Evolutionary conservation across 2,329 filamentous ascomycete species (phyloP).

Genomic region (Epichloe elymi): DNA sequence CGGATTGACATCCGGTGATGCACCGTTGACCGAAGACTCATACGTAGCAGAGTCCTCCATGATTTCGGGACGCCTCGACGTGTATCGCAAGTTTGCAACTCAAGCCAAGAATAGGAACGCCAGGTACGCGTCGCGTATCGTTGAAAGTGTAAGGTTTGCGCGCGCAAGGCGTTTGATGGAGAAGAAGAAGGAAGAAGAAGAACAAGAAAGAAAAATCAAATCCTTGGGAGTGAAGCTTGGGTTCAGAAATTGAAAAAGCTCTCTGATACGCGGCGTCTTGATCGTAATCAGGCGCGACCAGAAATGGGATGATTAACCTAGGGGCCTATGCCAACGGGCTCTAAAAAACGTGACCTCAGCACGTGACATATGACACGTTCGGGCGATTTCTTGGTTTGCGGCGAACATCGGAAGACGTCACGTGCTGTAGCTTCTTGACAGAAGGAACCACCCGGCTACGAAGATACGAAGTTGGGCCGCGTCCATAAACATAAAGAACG

Average conservation of each 20-base stretch:
- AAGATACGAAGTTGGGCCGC: constrained; percentile 12
- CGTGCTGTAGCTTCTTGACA: neutral
- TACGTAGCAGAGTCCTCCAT: constrained; percentile 50
- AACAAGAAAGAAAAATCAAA: neutral
- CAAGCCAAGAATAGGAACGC: neutral
- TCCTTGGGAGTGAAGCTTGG: neutral
- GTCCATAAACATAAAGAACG: constrained; percentile 7
- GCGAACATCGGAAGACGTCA: neutral
- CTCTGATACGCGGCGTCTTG: constrained; percentile 20
- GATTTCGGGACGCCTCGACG: constrained; percentile 8
- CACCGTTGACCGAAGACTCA: constrained; percentile 42
- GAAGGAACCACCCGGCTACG: no score
- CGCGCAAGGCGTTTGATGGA: neutral
- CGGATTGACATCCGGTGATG: constrained; percentile 43
- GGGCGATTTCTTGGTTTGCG: no score
- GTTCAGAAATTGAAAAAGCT: neutral
- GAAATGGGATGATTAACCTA: neutral
- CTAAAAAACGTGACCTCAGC: neutral
- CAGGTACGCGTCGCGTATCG: constrained; percentile 7
- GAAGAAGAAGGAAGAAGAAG: no score
- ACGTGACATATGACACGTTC: neutral
- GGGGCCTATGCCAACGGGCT: neutral
- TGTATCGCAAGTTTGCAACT: neutral
- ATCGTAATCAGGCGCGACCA: constrained; percentile 26
- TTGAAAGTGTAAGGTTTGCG: neutral